Evolutionary conservation across 1,284 basidiomycete genomes (phyloP).

Genomic region (Ustilago hordei): DNA sequence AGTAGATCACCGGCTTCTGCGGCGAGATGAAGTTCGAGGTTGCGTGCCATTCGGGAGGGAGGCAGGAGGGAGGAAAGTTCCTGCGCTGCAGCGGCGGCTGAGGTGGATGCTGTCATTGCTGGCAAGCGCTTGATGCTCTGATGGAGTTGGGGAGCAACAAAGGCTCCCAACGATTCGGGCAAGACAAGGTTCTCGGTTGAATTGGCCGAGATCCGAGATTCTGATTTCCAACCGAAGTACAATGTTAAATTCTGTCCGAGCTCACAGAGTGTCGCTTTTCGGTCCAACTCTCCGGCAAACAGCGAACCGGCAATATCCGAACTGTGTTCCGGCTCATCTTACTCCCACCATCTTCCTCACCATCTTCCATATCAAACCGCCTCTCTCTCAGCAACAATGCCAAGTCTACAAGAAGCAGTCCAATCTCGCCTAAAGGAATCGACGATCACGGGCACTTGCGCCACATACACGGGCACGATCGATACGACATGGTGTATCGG

Average conservation of each 20-base stretch:
- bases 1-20: slow-evolving; percentile 47
- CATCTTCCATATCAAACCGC: background rate
- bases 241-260: background rate
- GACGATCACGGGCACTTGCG: slow-evolving; percentile 19
- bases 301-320: background rate
- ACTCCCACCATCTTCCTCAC: background rate
- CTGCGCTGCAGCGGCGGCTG: slow-evolving; percentile 19
- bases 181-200: background rate
- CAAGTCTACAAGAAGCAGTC: slow-evolving; percentile 21
- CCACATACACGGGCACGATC: slow-evolving; percentile 26
- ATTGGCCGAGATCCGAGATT: background rate
- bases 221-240: background rate
- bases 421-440: slow-evolving; percentile 23
- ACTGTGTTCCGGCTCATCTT: background rate
- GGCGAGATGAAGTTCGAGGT: slow-evolving; percentile 55
- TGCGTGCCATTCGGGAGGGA: slow-evolving; percentile 45
- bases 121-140: background rate
- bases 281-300: background rate
- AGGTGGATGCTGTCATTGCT: slow-evolving; percentile 5
- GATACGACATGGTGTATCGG: slow-evolving; percentile 52
- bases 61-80: slow-evolving; percentile 32
- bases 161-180: background rate
- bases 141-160: background rate
- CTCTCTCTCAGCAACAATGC: slow-evolving; percentile 17
- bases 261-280: too few species aligned